phyloP scores from a whole-genome alignment of 495 filamentous ascomycete species.

The Monascus purpureus region DNA sequence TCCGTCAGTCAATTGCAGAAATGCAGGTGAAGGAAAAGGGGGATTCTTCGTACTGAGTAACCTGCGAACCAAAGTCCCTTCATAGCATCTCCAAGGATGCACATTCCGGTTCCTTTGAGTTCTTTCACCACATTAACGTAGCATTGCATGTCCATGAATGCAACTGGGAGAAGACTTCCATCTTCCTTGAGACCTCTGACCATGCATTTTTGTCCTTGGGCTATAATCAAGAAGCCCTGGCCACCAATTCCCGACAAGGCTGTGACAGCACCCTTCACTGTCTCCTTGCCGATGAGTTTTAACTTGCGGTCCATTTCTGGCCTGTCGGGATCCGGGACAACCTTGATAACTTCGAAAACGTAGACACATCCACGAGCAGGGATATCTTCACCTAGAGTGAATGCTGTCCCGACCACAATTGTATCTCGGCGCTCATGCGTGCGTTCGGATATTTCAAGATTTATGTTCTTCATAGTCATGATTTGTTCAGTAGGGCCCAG shows the following conservation, averaged over 20 bases:
- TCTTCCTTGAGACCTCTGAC: constrained; percentile 93
- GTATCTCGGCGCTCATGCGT: constrained; percentile 74
- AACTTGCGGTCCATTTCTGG: constrained; percentile 75
- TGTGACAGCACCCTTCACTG: constrained; percentile 88
- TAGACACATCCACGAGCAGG: constrained; percentile 73
- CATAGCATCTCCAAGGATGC: constrained; percentile 71
- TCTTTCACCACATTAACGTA: constrained; percentile 74
- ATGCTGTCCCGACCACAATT: constrained; percentile 71
- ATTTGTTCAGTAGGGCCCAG: constrained; percentile 62
- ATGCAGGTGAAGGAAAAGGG: background rate
- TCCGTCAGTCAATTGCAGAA: background rate
- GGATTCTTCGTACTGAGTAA: constrained; percentile 47
- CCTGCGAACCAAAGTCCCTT: constrained; percentile 93
- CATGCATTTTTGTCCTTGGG: constrained; percentile 95
- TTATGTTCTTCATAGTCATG: constrained; percentile 67
- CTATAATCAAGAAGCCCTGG: constrained; percentile 79
- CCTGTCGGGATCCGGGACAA: constrained; percentile 74
- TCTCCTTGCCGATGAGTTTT: constrained; percentile 76
- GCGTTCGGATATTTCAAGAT: constrained; percentile 77
- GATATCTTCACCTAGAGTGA: constrained; percentile 76
- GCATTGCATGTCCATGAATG: constrained; percentile 96
- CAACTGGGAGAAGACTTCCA: constrained; percentile 76
- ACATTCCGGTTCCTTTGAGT: constrained; percentile 68
- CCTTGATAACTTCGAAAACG: constrained; percentile 80
- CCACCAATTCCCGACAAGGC: constrained; percentile 77